phyloP scores from a whole-genome alignment of 2,329 filamentous ascomycete species.

The Aspergillus sojae region DNA sequence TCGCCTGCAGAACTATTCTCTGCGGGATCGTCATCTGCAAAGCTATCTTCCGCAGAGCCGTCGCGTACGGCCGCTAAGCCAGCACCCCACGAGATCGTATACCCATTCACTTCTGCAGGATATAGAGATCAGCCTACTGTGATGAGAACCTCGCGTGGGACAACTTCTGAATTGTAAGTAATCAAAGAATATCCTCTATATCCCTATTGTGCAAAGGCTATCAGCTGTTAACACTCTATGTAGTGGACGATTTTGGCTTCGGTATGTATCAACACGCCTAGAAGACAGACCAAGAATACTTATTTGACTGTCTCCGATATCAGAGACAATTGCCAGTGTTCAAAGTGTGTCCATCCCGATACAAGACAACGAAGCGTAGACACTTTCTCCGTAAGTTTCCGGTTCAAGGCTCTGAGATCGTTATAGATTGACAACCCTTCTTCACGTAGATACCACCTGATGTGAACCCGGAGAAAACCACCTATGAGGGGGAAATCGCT shows the following conservation, averaged over 20 bases:
- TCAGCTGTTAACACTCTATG: slow-evolving; percentile 7
- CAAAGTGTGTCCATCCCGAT: slow-evolving; percentile 66
- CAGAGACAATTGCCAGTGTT: slow-evolving; percentile 74
- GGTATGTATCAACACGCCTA: slow-evolving; percentile 10
- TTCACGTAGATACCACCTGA: slow-evolving; percentile 50
- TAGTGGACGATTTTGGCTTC: slow-evolving; percentile 22
- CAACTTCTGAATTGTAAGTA: neutral
- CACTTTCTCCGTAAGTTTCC: slow-evolving; percentile 61
- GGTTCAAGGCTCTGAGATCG: neutral
- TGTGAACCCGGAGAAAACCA: slow-evolving; percentile 41
- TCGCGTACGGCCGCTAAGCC: neutral
- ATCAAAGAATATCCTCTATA: no score
- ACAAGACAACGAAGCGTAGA: slow-evolving; percentile 71
- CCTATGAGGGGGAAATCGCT: slow-evolving; percentile 41
- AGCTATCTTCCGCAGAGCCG: no score
- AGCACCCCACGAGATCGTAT: neutral
- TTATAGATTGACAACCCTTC: neutral
- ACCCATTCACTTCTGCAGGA: neutral
- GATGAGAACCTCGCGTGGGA: neutral
- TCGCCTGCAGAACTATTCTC: neutral
- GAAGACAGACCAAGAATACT: neutral
- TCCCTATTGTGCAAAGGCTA: neutral
- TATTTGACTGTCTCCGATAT: neutral
- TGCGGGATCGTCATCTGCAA: no score
- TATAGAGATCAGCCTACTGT: neutral